Evolutionary conservation across 1,284 basidiomycete species (phyloP).

Genomic region (Pseudozyma pruni): DNA sequence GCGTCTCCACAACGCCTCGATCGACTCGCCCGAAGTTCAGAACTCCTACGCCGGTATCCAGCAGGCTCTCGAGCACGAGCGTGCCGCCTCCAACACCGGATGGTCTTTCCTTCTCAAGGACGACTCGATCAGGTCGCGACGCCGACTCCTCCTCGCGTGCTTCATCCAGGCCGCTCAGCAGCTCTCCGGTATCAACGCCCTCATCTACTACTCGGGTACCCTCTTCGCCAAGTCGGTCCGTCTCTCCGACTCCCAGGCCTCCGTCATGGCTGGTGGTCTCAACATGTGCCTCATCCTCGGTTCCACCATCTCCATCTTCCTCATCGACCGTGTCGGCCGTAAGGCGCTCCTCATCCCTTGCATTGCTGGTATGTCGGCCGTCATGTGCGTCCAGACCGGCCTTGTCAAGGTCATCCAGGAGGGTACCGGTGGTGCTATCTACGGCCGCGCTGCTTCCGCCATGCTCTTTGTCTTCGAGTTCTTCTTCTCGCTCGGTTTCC

Average conservation of each 20-base stretch:
- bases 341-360: conserved; percentile 78
- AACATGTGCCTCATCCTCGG: conserved; percentile 78
- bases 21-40: conserved; percentile 72
- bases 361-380: conserved; percentile 75
- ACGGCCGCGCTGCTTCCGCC: conserved; percentile 71
- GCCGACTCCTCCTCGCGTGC: conserved; percentile 73
- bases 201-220: conserved; percentile 73
- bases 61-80: conserved; percentile 59
- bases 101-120: conserved; percentile 73
- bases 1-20: conserved; percentile 73
- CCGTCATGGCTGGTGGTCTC: conserved; percentile 77
- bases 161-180: conserved; percentile 79
- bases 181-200: conserved; percentile 75
- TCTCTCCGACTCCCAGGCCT: conserved; percentile 74
- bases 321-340: conserved; percentile 73
- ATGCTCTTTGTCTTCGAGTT: conserved; percentile 77
- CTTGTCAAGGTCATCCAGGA: conserved; percentile 71
- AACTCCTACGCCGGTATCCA: conserved; percentile 69
- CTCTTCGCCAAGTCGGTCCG: conserved; percentile 67
- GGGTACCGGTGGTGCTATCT: conserved; percentile 64
- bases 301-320: conserved; percentile 73
- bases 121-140: conserved; percentile 74
- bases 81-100: conserved; percentile 44
- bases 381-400: conserved; percentile 73
- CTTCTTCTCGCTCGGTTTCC: conserved; percentile 78